A percentile compares a stretch with the other conserved stretches of the same genome.
Conservation (phyloP, 2,329 filamentous ascomycete species). For the Pseudocercospora crystallina region DNA sequence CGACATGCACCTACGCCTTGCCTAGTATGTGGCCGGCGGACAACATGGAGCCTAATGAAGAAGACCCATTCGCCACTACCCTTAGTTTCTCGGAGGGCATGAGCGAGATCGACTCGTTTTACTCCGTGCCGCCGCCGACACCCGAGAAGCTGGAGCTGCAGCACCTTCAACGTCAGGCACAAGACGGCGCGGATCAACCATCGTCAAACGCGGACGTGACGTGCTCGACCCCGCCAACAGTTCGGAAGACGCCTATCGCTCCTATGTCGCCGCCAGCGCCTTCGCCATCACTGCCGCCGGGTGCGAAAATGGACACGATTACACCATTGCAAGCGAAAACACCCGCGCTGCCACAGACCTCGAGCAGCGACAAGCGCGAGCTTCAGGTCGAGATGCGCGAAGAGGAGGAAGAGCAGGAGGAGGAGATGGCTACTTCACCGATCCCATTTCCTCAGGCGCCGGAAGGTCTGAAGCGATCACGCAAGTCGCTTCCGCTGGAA, state of each 20-base stretch:
- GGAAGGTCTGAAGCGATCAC: no score
- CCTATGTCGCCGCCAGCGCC: neutral
- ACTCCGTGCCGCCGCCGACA: neutral
- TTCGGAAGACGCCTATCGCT: neutral
- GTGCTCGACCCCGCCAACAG: neutral
- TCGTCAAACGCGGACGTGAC: neutral
- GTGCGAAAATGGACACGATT: neutral
- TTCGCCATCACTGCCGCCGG: neutral
- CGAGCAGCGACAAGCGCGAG: slow-evolving; percentile 14
- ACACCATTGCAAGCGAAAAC: neutral
- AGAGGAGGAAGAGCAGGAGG: slow-evolving; percentile 16
- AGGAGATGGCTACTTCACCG: no score
- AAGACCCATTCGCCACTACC: neutral
- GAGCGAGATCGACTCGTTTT: neutral
- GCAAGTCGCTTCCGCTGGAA: no score
- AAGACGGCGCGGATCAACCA: neutral
- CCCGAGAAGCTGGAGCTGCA: neutral
- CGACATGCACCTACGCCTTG: no score
- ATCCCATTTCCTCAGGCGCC: no score
- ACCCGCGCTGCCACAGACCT: neutral
- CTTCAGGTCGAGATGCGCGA: slow-evolving; percentile 23
- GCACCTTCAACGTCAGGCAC: no score
- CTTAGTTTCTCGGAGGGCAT: neutral
- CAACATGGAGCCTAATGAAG: neutral
- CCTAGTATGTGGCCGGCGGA: no score